Conservation (phyloP, 1,284 basidiomycete genomes). For the Malassezia dermatis region DNA sequence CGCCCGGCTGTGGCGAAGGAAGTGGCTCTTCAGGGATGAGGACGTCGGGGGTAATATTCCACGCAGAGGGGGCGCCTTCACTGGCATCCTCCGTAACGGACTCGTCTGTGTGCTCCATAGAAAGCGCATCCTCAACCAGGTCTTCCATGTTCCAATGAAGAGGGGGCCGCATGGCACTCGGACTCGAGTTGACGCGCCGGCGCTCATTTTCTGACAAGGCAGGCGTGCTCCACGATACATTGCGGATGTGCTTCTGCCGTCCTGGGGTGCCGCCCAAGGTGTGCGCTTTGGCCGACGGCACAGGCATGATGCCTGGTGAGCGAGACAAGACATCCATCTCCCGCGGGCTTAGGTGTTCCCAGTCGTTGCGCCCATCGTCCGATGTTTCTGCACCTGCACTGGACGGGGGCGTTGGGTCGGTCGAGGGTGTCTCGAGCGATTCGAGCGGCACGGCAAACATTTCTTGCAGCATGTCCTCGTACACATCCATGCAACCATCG, state of each 20-base stretch:
- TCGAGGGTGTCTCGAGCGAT: background rate
- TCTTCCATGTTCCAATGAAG: conserved; percentile 36
- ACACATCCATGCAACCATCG: conserved; percentile 53
- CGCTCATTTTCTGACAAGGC: background rate
- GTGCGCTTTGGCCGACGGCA: conserved; percentile 17
- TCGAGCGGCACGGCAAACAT: conserved; percentile 46
- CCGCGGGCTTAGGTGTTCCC: conserved; percentile 43
- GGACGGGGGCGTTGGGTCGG: conserved; percentile 5
- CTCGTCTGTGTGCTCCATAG: conserved; percentile 20
- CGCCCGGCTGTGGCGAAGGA: conserved; percentile 31
- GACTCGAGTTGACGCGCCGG: conserved; percentile 11
- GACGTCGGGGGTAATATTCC: background rate
- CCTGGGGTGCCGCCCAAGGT: background rate
- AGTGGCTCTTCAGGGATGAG: conserved; percentile 17
- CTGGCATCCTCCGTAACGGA: background rate
- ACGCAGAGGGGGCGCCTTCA: background rate
- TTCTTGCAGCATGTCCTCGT: conserved; percentile 53
- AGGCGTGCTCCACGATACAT: conserved; percentile 4
- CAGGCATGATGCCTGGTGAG: conserved; percentile 10
- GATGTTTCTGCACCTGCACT: background rate
- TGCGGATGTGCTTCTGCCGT: background rate
- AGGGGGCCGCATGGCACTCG: conserved; percentile 20
- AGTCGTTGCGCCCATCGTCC: conserved; percentile 31
- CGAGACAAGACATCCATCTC: conserved; percentile 36
- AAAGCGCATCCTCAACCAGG: conserved; percentile 17